Base-by-base conservation (phyloP, 176 grass and related monocot genomes). In the Carex myosuroides region DNA sequence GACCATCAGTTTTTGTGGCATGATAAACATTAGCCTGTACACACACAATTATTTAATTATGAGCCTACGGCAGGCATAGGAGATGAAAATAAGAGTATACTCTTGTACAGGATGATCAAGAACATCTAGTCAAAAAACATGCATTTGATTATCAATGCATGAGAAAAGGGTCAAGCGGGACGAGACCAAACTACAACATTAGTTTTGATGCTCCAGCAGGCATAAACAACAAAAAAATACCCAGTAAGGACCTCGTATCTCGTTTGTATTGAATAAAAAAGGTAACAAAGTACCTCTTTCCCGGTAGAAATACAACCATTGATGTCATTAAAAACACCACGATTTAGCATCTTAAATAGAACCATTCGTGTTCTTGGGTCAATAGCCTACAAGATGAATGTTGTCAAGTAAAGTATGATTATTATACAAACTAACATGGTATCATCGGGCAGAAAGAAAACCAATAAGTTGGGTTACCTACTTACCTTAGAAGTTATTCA, bases 291-390 rank as follows among this genome's bases (percentile, higher is more conserved):
- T 83, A 98, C 96, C 91, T 98, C 96, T 89, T 98, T 98, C 66
- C 96, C 93, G 35, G 96, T 98, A 89, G 96, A 98, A 86, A 98
- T 93, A 80, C 96, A 98, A 21, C 96, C 96, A 91, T 98, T 95
- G 75, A 98, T 98, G 29, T 93, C 86, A 83, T 93, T 84, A 83
- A 98, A 95, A 64, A 89, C 64, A 60, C 96, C 91, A 64, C 93
- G 89, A 68, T 98, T 98, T 58, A 98, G 80, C 96, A 98, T 98
- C 79, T 95, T 98, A 83, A 93, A 98, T 58, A 98, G 82, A 90
- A 95, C 93, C 92, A 98, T 92, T 53, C 96, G 91, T 41, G 96
- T 98, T 89, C 93, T 93, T 68, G 91, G 93, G 37, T 98, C 96
- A 89, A 98, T 93, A 69, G 96, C 96, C 96, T 98, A 91, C 70